Percentiles rank a stretch among this genome's conserved stretches.
These are phyloP conservation scores for Myriosclerotinia duriaeana DNA, from an alignment of 2,329 filamentous ascomycete genomes.

Conservation along the genomic window DNA sequence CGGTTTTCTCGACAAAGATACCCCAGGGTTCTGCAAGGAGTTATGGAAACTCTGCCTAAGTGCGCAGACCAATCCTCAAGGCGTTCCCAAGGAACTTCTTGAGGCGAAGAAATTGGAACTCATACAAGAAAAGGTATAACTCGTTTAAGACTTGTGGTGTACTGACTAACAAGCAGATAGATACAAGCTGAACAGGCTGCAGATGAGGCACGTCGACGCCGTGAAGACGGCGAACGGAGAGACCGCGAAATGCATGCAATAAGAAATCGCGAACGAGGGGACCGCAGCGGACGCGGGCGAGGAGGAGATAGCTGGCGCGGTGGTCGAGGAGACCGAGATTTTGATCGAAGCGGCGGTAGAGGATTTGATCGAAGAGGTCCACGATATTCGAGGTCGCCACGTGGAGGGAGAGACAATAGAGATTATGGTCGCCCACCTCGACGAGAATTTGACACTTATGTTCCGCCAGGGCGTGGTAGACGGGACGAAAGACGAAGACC, in stretches of 20 bases:
- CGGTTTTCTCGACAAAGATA: slow-evolving; percentile 93
- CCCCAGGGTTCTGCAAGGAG: slow-evolving; percentile 84
- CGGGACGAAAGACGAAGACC: slow-evolving; percentile 39
- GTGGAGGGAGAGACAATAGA: slow-evolving; percentile 42
- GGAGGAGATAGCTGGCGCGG: slow-evolving; percentile 48
- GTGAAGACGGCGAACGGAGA: slow-evolving; percentile 68
- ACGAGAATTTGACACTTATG: slow-evolving; percentile 40
- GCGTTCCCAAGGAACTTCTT: slow-evolving; percentile 88
- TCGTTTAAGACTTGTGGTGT: not conserved
- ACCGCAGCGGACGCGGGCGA: slow-evolving; percentile 47
- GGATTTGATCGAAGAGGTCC: slow-evolving; percentile 49
- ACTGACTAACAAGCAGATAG: slow-evolving; percentile 47
- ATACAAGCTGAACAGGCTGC: slow-evolving; percentile 79
- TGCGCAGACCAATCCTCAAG: slow-evolving; percentile 82
- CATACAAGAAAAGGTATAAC: slow-evolving; percentile 83
- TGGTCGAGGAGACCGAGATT: slow-evolving; percentile 47
- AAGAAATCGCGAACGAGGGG: slow-evolving; percentile 62
- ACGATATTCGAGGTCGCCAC: slow-evolving; percentile 46
- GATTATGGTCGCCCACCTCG: slow-evolving; percentile 38
- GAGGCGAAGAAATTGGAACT: slow-evolving; percentile 96
- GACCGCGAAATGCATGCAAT: slow-evolving; percentile 69
- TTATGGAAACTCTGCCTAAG: slow-evolving; percentile 90
- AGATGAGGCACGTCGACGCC: slow-evolving; percentile 69
- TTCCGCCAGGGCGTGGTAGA: slow-evolving; percentile 38
- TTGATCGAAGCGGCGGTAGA: slow-evolving; percentile 46